Percentiles rank a stretch among this genome's conserved stretches.
These are phyloP conservation scores for Desmodesmus armatus DNA, from an alignment of 139 green algal species.

Conservation along the genomic window DNA sequence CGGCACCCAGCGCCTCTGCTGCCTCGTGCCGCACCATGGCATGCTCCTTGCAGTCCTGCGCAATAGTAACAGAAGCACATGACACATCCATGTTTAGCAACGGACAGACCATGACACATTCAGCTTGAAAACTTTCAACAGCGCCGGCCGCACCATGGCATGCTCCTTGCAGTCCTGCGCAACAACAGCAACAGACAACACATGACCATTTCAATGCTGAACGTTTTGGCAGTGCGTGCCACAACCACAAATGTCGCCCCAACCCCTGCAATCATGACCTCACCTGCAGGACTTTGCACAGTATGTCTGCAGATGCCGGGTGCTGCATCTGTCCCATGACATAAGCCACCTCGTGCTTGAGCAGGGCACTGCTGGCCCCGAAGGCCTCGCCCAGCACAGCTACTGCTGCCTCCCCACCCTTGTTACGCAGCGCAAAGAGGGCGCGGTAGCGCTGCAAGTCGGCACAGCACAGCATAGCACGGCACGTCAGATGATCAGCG, in stretches of 20 bases:
- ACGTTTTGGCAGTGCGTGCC: too few species aligned
- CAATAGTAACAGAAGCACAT: neutral
- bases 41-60: conserved; percentile 79
- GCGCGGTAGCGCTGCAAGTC: conserved; percentile 86
- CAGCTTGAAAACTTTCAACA: too few species aligned
- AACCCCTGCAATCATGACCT: too few species aligned
- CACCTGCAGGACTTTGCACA: conserved; percentile 65
- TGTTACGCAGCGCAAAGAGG: conserved; percentile 97
- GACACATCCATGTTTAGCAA: neutral
- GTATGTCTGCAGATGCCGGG: conserved; percentile 54
- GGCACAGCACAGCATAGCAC: neutral
- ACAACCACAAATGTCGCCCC: too few species aligned
- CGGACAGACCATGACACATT: neutral
- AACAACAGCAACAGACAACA: neutral
- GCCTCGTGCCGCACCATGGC: conserved; percentile 99
- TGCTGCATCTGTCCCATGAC: conserved; percentile 98
- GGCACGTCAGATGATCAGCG: neutral
- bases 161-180: conserved; percentile 79
- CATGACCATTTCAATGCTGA: too few species aligned
- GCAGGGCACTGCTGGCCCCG: conserved; percentile 68
- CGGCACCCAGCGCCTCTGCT: conserved; percentile 94
- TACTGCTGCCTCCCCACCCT: conserved; percentile 83
- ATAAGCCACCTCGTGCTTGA: conserved; percentile 97
- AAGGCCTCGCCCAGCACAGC: conserved; percentile 77
- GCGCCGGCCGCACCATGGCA: conserved; percentile 98